Evolutionary conservation across 495 filamentous ascomycete genomes (phyloP), one percentile per base, ranked within the genome.

Genomic region (Glonium stellatum): DNA sequence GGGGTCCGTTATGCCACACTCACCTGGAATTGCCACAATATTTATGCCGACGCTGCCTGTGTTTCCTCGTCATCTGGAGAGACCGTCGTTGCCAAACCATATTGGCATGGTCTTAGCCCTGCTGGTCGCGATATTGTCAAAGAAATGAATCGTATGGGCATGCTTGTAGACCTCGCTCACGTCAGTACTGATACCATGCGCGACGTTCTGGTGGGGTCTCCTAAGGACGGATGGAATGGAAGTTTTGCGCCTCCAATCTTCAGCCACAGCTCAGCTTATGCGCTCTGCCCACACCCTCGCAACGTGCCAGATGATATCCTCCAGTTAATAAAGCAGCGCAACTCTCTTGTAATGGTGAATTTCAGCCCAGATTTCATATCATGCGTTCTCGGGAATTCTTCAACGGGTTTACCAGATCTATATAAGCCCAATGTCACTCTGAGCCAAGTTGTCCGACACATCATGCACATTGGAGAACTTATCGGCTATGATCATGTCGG

Each of bases 21-120:
- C 12, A 95, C 89, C 2, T 91, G 95, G 74, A 95, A 95, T 74
- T 98, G 93, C 76, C 88, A 92, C 70, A 98, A 97, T 72, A 77
- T 75, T 35, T 97, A 87, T 72, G 90, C 91, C 27, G 93, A 97
- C 67, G 84, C 90, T 3, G 92, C 93, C 1, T 72, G 95, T 6
- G 69, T 80, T 11, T 71, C 64, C 9, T 58, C 65, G 35, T 58
- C 68, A 15, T 64, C 70, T 25, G 67, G 65, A 41, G 25, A 60
- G 10, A 67, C 62, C 8, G 67, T 66, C 35, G 66, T 67, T 3
- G 69, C 75, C 4, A 67, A 67, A 37, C 76, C 77, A 1, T 67
- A 75, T 22, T 75, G 78, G 37, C 71, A 69, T 23, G 78, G 78
- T 11, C 54, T 97, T 15, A 90, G 86, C 61, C 72, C 78, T 1